Percentiles rank a stretch among this genome's conserved stretches.
Evolutionary conservation across 768 basidiomycete species (phyloP).

Genomic region (Tremella fuciformis): DNA sequence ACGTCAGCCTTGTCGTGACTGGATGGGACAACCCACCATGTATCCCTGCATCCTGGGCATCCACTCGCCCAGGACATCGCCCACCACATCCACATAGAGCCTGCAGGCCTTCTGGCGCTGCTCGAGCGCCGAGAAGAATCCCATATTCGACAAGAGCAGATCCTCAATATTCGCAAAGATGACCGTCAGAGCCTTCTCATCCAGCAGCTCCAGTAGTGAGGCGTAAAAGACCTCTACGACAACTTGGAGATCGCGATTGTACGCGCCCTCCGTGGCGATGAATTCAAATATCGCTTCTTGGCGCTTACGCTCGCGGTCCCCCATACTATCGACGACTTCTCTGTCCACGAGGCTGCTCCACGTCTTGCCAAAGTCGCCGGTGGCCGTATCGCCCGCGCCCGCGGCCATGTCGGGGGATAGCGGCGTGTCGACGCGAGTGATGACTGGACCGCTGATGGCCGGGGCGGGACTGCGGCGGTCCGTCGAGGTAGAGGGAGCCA

Average conservation of each 20-base stretch:
- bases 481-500: constrained; percentile 16
- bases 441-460: constrained; percentile 62
- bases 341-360: constrained; percentile 92
- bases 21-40: constrained; percentile 57
- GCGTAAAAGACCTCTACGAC: constrained; percentile 75
- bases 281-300: constrained; percentile 97
- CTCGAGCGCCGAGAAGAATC: constrained; percentile 82
- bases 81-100: constrained; percentile 84
- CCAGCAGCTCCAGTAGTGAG: constrained; percentile 64
- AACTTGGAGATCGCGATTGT: constrained; percentile 86
- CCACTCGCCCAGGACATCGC: constrained; percentile 74
- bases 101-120: constrained; percentile 86
- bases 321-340: constrained; percentile 75
- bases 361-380: constrained; percentile 57
- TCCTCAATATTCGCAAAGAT: constrained; percentile 95
- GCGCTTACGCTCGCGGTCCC: constrained; percentile 71
- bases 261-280: constrained; percentile 82
- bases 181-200: constrained; percentile 70
- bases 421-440: neutral
- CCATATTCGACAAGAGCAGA: constrained; percentile 79
- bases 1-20: neutral
- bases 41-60: constrained; percentile 77
- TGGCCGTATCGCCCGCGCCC: constrained; percentile 59
- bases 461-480: constrained; percentile 40
- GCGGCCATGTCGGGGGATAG: constrained; percentile 46